phyloP scores from a whole-genome alignment of 2,329 filamentous ascomycete species.

The Boeremia lycopersici region DNA sequence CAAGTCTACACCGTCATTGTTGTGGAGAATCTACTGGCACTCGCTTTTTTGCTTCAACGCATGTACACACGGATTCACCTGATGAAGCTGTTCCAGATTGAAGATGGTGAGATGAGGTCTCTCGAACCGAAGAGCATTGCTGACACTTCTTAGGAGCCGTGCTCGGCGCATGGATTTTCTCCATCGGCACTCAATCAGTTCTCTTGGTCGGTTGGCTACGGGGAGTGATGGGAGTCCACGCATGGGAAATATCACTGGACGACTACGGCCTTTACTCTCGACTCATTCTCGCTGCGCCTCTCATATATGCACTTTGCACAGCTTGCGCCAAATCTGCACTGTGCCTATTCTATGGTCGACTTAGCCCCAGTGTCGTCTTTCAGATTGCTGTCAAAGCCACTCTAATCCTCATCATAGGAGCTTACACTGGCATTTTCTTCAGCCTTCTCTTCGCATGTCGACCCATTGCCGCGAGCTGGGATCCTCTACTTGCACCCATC shows the following conservation, averaged over 20 bases:
- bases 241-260: slow-evolving; percentile 22
- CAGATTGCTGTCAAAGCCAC: slow-evolving; percentile 21
- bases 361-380: slow-evolving; percentile 15
- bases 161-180: slow-evolving; percentile 13
- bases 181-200: slow-evolving; percentile 11
- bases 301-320: slow-evolving; percentile 20
- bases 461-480: slow-evolving; percentile 28
- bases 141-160: neutral
- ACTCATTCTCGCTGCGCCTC: slow-evolving; percentile 25
- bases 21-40: slow-evolving; percentile 25
- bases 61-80: slow-evolving; percentile 35
- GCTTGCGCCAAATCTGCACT: slow-evolving; percentile 26
- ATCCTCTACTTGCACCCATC: slow-evolving; percentile 16
- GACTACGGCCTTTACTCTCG: slow-evolving; percentile 1
- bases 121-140: neutral
- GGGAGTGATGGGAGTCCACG: slow-evolving; percentile 23
- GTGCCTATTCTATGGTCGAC: slow-evolving; percentile 26
- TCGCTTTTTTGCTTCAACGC: slow-evolving; percentile 32
- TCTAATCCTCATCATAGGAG: slow-evolving; percentile 23
- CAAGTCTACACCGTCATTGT: slow-evolving; percentile 28
- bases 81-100: slow-evolving; percentile 28
- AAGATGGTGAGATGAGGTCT: slow-evolving; percentile 29
- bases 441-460: slow-evolving; percentile 30
- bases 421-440: slow-evolving; percentile 30
- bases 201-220: slow-evolving; percentile 16